Conservation (phyloP, 805 yeast species). For the Teunomyces aglyptinius region DNA sequence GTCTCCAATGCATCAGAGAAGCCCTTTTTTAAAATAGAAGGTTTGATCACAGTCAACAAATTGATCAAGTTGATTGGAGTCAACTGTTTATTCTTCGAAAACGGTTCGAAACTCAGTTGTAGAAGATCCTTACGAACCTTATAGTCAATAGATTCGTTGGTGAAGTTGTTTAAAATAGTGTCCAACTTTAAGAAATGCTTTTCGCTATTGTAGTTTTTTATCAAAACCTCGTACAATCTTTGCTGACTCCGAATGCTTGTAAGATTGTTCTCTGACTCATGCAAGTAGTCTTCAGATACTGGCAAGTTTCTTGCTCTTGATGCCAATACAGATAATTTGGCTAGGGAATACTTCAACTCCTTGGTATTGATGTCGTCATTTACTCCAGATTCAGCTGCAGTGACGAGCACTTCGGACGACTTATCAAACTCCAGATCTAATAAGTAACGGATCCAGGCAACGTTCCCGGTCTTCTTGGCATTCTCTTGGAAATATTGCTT, state of each 20-base stretch:
- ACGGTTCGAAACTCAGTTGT: constrained; percentile 21
- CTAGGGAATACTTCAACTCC: constrained; percentile 62
- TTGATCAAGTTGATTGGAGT: constrained; percentile 48
- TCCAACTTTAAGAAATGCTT: constrained; percentile 24
- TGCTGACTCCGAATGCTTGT: constrained; percentile 51
- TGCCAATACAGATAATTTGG: constrained; percentile 64
- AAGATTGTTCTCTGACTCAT: constrained; percentile 50
- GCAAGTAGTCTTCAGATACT: constrained; percentile 19
- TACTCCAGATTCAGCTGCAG: constrained; percentile 34
- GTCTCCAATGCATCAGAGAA: constrained; percentile 50
- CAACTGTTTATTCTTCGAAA: constrained; percentile 41
- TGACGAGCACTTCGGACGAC: constrained; percentile 50
- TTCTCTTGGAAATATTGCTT: constrained; percentile 50
- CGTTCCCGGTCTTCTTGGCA: constrained; percentile 42
- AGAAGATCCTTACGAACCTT: constrained; percentile 14
- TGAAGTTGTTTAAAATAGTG: constrained; percentile 19
- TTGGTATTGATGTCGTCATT: constrained; percentile 46
- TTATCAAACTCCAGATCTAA: constrained; percentile 46
- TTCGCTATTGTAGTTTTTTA: constrained; percentile 24
- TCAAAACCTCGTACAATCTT: constrained; percentile 21
- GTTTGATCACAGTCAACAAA: constrained; percentile 46
- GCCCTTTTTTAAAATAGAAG: constrained; percentile 16
- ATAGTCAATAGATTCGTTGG: constrained; percentile 13
- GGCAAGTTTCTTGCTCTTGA: constrained; percentile 15
- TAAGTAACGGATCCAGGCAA: constrained; percentile 74